Percentiles rank a stretch among this genome's conserved stretches.
Conservation (phyloP, 192 early-diverging fungal species). For the Podila horticola region DNA sequence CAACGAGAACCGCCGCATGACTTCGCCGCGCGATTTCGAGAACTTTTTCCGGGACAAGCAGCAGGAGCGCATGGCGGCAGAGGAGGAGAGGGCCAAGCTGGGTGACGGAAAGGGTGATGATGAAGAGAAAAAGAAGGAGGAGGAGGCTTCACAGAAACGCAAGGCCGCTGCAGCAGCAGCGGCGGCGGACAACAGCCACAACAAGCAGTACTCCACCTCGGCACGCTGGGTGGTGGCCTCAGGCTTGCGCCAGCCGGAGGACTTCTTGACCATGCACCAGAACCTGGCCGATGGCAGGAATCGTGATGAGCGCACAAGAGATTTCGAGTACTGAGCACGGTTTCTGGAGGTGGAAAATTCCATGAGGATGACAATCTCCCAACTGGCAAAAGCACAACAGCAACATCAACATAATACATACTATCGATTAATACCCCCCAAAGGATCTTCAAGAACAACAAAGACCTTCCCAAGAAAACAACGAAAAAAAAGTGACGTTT, state of each 20-base stretch:
- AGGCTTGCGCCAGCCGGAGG: constrained; percentile 31
- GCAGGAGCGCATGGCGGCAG: constrained; percentile 12
- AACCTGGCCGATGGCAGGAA: constrained; percentile 10
- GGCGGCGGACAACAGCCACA: not conserved
- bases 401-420: too few relatives aligned
- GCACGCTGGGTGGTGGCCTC: constrained; percentile 41
- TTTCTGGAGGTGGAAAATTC: not conserved
- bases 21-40: constrained; percentile 27
- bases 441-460: too few relatives aligned
- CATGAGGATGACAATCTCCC: too few relatives aligned
- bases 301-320: not conserved
- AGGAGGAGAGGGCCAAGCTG: not conserved
- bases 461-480: too few relatives aligned
- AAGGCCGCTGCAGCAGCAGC: not conserved
- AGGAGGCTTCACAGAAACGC: not conserved
- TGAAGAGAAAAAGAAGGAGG: not conserved
- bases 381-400: too few relatives aligned
- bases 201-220: not conserved
- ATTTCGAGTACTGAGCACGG: not conserved
- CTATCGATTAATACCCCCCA: too few relatives aligned
- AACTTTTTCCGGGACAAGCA: constrained; percentile 24
- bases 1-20: constrained; percentile 3
- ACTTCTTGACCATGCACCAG: constrained; percentile 27
- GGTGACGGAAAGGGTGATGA: not conserved
- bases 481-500: too few relatives aligned